Conservation (phyloP, 2,329 filamentous ascomycete species). For the Xylaria sp. region DNA sequence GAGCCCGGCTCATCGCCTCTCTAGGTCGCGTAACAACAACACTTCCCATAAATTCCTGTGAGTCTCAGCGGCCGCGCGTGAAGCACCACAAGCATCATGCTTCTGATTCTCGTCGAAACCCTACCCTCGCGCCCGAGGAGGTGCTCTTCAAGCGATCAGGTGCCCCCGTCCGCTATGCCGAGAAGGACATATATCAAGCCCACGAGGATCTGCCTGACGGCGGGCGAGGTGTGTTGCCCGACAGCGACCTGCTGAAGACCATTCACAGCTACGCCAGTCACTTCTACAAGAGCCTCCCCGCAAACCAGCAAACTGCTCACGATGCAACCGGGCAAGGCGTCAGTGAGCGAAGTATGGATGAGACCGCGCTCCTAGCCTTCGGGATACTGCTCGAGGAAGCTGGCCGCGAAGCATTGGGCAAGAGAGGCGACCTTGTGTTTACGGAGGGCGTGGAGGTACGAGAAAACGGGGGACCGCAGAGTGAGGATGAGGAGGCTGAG, state of each 20-base stretch:
- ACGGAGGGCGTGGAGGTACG: slow-evolving; percentile 58
- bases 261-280: slow-evolving; percentile 71
- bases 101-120: slow-evolving; percentile 40
- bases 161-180: slow-evolving; percentile 70
- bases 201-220: slow-evolving; percentile 59
- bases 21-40: slow-evolving; percentile 46
- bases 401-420: slow-evolving; percentile 63
- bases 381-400: slow-evolving; percentile 78
- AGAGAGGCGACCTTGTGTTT: slow-evolving; percentile 72
- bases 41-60: slow-evolving; percentile 34
- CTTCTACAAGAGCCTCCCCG: slow-evolving; percentile 60
- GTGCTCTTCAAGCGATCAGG: slow-evolving; percentile 69
- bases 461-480: slow-evolving; percentile 12
- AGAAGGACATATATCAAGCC: slow-evolving; percentile 74
- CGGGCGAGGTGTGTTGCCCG: slow-evolving; percentile 60
- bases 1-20: slow-evolving; percentile 18
- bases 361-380: slow-evolving; percentile 76
- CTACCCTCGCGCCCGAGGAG: slow-evolving; percentile 67
- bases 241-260: slow-evolving; percentile 71
- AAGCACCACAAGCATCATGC: slow-evolving; percentile 29
- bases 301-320: slow-evolving; percentile 25
- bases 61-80: slow-evolving; percentile 20
- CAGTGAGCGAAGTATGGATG: slow-evolving; percentile 71
- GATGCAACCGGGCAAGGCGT: slow-evolving; percentile 30
- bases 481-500: slow-evolving; percentile 23